These are phyloP conservation scores for Aspergillus floridensis DNA, from an alignment of 2,329 filamentous ascomycete species.

Conservation along the genomic window DNA sequence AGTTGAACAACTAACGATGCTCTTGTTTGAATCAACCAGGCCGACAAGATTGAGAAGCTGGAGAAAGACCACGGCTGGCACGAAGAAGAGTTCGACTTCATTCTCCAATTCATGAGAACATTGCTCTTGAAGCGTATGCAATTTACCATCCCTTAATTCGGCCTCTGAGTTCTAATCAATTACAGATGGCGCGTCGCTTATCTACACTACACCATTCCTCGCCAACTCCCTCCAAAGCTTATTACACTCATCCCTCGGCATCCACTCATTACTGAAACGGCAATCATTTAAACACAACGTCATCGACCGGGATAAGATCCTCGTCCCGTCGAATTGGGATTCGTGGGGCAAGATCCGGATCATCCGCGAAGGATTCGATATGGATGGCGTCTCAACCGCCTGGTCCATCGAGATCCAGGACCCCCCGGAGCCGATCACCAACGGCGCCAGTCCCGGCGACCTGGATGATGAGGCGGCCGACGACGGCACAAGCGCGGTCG, in stretches of 20 bases:
- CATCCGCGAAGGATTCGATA: slow-evolving; percentile 85
- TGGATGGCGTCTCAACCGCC: slow-evolving; percentile 77
- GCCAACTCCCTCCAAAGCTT: slow-evolving; percentile 74
- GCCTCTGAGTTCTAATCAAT: slow-evolving; percentile 13
- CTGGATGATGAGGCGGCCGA: slow-evolving; percentile 24
- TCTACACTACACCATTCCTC: slow-evolving; percentile 77
- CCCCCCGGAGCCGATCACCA: slow-evolving; percentile 30
- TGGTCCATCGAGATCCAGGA: slow-evolving; percentile 83
- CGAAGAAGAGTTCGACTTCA: slow-evolving; percentile 94
- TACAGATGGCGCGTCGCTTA: slow-evolving; percentile 75
- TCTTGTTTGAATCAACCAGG: slow-evolving; percentile 44
- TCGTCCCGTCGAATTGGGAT: slow-evolving; percentile 96
- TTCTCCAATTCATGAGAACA: slow-evolving; percentile 88
- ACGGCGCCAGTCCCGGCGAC: slow-evolving; percentile 26
- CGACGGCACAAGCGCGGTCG: slow-evolving; percentile 60
- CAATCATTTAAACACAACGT: slow-evolving; percentile 83
- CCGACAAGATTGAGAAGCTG: slow-evolving; percentile 84
- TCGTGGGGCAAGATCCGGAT: slow-evolving; percentile 97
- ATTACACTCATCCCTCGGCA: slow-evolving; percentile 80
- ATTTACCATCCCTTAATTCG: slow-evolving; percentile 10
- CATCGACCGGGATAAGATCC: slow-evolving; percentile 88
- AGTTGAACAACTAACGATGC: slow-evolving; percentile 18
- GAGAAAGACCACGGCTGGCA: slow-evolving; percentile 92
- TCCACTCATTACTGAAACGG: slow-evolving; percentile 77
- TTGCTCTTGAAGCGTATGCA: slow-evolving; percentile 74